phyloP scores from a whole-genome alignment of 176 grass and related monocot species.

The Carex scoparia region DNA sequence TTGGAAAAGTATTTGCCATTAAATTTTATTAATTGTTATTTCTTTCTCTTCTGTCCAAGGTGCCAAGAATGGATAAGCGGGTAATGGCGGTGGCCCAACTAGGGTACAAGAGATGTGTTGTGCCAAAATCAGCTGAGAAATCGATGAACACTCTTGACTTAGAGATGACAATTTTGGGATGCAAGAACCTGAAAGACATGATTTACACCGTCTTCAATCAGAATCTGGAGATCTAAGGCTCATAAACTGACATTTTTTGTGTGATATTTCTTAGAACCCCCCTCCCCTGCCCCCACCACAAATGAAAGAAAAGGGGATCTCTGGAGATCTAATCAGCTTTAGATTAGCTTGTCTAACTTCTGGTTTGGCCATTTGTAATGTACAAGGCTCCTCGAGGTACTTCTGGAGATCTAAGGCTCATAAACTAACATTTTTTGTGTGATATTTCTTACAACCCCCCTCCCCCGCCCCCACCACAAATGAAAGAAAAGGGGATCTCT shows the following conservation, averaged over 20 bases:
- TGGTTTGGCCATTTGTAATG: not conserved
- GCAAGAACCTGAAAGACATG: conserved; percentile 82
- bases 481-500: not conserved
- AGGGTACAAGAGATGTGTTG: conserved; percentile 75
- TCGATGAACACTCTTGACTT: conserved; percentile 37
- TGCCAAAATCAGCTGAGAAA: conserved; percentile 61
- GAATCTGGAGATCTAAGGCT: not conserved
- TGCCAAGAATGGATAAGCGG: conserved; percentile 92
- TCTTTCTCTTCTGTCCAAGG: conserved; percentile 30
- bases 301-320: not conserved
- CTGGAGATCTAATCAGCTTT: too few species aligned
- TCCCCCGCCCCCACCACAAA: not conserved
- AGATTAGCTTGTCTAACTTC: not conserved
- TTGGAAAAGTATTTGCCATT: not conserved
- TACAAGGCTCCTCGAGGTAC: not conserved
- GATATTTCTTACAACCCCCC: not conserved
- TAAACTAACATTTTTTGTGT: not conserved
- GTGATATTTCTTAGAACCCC: not conserved
- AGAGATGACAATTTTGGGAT: conserved; percentile 52
- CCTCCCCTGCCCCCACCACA: not conserved
- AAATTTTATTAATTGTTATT: conserved; percentile 13
- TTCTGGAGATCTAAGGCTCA: not conserved
- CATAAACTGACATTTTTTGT: not conserved
- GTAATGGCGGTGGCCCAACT: conserved; percentile 60
- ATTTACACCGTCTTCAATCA: conserved; percentile 52